A percentile compares a stretch with the other conserved stretches of the same genome.
phyloP scores from a whole-genome alignment of 1,284 basidiomycete genomes.

The Moesziomyces sp. region DNA sequence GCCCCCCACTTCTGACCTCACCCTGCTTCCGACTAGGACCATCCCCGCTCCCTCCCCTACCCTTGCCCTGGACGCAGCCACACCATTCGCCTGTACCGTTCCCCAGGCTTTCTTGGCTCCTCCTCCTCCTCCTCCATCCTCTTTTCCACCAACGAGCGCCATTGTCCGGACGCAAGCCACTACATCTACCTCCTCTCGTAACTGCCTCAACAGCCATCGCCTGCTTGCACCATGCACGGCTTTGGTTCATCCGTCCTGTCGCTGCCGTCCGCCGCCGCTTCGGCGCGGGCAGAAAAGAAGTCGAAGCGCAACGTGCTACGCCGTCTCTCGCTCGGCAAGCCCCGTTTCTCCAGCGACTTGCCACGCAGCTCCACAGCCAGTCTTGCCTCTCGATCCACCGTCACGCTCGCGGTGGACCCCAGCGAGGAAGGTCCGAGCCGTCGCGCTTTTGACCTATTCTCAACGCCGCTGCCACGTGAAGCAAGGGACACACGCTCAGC shows the following conservation, averaged over 20 bases:
- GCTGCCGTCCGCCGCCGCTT: conserved; percentile 3
- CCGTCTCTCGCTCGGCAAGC: conserved; percentile 20
- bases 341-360: conserved; percentile 2
- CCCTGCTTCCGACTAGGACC: too few relatives aligned
- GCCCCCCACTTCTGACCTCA: too few relatives aligned
- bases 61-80: too few relatives aligned
- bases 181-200: background rate
- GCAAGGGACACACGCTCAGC: conserved; percentile 1
- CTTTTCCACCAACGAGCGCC: too few relatives aligned
- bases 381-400: conserved; percentile 14
- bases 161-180: background rate
- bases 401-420: conserved; percentile 6
- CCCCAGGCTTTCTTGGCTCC: too few relatives aligned
- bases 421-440: conserved; percentile 10
- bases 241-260: conserved; percentile 17
- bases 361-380: conserved; percentile 1
- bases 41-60: too few relatives aligned
- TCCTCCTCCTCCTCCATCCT: too few relatives aligned
- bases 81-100: too few relatives aligned
- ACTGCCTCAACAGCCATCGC: background rate
- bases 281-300: conserved; percentile 2
- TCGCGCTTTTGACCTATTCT: conserved; percentile 19
- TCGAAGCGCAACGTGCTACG: conserved; percentile 14
- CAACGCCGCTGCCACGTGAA: conserved; percentile 2
- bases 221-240: conserved; percentile 8